Base-by-base conservation (phyloP, 305 asterid genomes). In the Ajuga reptans region DNA sequence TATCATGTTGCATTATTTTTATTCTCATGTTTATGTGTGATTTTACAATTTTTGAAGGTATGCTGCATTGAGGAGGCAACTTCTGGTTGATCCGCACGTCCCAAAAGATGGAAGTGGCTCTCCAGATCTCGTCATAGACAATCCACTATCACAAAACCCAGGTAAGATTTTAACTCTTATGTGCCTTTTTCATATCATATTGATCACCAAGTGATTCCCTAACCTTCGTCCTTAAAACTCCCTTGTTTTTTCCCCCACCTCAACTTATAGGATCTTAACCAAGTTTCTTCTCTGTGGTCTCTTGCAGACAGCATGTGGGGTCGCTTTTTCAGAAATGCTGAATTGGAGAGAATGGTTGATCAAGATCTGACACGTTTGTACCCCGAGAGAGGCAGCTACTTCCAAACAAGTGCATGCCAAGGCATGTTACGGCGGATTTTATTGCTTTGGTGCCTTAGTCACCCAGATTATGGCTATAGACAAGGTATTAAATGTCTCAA, bases 261-360 rank as follows among this genome's bases (percentile, higher is more conserved):
- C 54, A 17, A 54, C 7, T 16, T 12, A 9, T 69, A 10, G 16
- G 39, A 24, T 36, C 31, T 18, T 33, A n/a, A 9, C 17, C 43
- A 66, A 55, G 14, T 41, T 71, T 45, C 21, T 36, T 39, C 41
- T 45, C 9, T 62, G 27, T 33, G 41, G 10, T 37, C 29, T 16
- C 47, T 43, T 72, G 72, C 80, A 92, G 97, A 93, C 82, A 93
- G 98, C 86, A 90, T 85, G 93, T 93, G 98, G 97, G 88, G 97
- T 53, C 98, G 93, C 33, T 93, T 89, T 80, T 90, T 93, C 75
- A 84, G 79, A 73, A 89, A 86, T 68, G 97, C 98, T 9, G 97
- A 90, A 74, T 76, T 93, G 73, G 97, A 90, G 84, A 86, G 86
- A 71, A 88, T 89, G 97, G 88, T 93, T 55, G 98, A 93, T 79